A percentile compares a stretch with the other conserved stretches of the same genome.
Evolutionary conservation across 208 protist genomes (phyloP).

Genomic region (Strigomonas oncopelti): DNA sequence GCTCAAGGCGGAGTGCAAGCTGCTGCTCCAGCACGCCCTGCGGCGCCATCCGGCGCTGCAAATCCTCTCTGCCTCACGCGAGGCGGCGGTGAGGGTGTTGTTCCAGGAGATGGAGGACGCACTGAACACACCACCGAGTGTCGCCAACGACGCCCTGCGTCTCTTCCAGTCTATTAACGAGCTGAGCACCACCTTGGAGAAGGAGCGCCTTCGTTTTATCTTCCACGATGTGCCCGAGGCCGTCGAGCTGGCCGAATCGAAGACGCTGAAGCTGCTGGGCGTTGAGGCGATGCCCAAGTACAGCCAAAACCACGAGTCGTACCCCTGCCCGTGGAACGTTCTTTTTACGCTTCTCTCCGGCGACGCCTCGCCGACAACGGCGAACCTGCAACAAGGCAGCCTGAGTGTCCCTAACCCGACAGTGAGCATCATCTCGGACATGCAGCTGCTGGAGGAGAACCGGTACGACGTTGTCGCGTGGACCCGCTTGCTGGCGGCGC

Average conservation of each 20-base stretch:
- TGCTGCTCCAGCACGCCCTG: conserved; percentile 67
- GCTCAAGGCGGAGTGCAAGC: conserved; percentile 41
- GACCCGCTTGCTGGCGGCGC: conserved; percentile 50
- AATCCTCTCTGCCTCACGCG: conserved; percentile 16
- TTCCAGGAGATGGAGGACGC: conserved; percentile 26
- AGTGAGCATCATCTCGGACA: conserved; percentile 27
- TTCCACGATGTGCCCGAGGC: conserved; percentile 44
- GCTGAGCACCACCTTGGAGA: conserved; percentile 50
- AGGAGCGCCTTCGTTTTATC: conserved; percentile 42
- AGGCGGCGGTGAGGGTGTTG: conserved; percentile 22
- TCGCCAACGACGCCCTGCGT: neutral
- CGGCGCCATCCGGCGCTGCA: conserved; percentile 52
- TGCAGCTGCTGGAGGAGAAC: conserved; percentile 52
- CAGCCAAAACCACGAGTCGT: conserved; percentile 39
- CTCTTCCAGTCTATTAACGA: conserved; percentile 52
- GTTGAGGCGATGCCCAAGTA: conserved; percentile 39
- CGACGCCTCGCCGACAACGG: conserved; percentile 9
- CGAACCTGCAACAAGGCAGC: conserved; percentile 14
- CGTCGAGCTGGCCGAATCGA: conserved; percentile 12
- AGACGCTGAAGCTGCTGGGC: conserved; percentile 38
- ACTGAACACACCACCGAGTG: conserved; percentile 7
- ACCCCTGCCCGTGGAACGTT: conserved; percentile 77
- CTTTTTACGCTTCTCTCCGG: conserved; percentile 46
- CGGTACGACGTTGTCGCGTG: conserved; percentile 61
- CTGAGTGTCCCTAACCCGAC: conserved; percentile 66